These are phyloP conservation scores for Endothia cerciana DNA, from an alignment of 2,329 filamentous ascomycete genomes.

Conservation along the genomic window DNA sequence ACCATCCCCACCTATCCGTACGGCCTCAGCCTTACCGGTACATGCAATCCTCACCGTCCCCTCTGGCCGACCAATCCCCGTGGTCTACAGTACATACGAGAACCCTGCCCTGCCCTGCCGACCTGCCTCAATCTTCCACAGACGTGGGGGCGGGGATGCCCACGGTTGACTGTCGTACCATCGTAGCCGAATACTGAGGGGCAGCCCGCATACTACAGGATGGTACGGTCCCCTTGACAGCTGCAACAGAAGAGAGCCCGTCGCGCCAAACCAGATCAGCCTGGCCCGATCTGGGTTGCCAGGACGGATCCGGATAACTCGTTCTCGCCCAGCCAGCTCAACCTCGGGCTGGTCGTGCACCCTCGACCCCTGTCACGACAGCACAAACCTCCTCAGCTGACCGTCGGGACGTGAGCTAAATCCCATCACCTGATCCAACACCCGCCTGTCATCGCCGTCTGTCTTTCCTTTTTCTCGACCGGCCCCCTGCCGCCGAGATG, in stretches of 20 bases:
- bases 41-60: not conserved
- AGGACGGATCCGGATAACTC: constrained; percentile 1
- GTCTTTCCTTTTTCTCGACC: constrained; percentile 11
- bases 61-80: no score
- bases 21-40: not conserved
- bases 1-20: not conserved
- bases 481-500: constrained; percentile 39
- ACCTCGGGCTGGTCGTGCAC: constrained; percentile 10
- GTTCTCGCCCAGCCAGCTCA: not conserved
- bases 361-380: constrained; percentile 10
- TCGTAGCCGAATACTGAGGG: constrained; percentile 3
- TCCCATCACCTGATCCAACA: constrained; percentile 15
- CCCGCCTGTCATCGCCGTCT: constrained; percentile 9
- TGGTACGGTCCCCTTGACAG: constrained; percentile 1
- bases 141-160: constrained; percentile 8
- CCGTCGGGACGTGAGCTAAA: constrained; percentile 22
- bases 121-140: not conserved
- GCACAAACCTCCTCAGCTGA: constrained; percentile 21
- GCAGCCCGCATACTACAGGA: constrained; percentile 3
- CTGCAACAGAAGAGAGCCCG: not conserved
- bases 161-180: not conserved
- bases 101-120: not conserved
- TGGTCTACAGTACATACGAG: not conserved
- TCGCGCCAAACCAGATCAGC: constrained; percentile 2
- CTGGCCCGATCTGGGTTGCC: not conserved